Percentiles rank a stretch among this genome's conserved stretches.
Conservation (phyloP, 2,329 filamentous ascomycete genomes). For the Aspergillus novoparasiticus region DNA sequence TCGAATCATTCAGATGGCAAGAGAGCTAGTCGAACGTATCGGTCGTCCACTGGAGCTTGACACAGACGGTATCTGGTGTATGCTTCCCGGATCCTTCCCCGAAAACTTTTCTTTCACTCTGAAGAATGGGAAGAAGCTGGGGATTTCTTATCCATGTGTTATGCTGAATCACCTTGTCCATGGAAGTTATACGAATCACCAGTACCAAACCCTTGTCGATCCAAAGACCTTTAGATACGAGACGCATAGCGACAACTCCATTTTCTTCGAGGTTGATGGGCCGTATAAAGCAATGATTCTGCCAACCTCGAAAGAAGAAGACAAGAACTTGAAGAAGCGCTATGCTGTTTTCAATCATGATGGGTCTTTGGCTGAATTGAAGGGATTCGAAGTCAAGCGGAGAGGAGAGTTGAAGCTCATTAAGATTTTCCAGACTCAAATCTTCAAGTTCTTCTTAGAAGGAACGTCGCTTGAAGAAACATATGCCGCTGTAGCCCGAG, state of each 20-base stretch:
- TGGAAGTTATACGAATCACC: slow-evolving; percentile 91
- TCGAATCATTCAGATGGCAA: slow-evolving; percentile 93
- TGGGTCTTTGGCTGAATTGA: slow-evolving; percentile 89
- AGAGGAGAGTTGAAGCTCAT: slow-evolving; percentile 98
- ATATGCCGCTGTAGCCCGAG: slow-evolving; percentile 87
- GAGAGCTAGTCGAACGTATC: slow-evolving; percentile 88
- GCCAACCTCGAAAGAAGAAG: slow-evolving; percentile 96
- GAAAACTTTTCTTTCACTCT: slow-evolving; percentile 95
- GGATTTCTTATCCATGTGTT: slow-evolving; percentile 97
- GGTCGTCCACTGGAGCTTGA: slow-evolving; percentile 92
- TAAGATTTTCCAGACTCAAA: slow-evolving; percentile 99
- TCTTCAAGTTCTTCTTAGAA: slow-evolving; percentile 99
- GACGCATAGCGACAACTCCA: slow-evolving; percentile 97
- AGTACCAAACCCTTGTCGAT: slow-evolving; percentile 90
- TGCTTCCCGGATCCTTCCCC: slow-evolving; percentile 92
- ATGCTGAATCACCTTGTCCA: slow-evolving; percentile 99
- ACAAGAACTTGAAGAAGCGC: slow-evolving; percentile 99
- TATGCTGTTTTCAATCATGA: slow-evolving; percentile 99
- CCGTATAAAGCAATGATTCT: slow-evolving; percentile 97
- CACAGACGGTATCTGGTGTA: slow-evolving; percentile 99
- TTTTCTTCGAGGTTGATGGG: slow-evolving; percentile 98
- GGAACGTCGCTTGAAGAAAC: slow-evolving; percentile 84
- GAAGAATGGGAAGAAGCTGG: slow-evolving; percentile 92
- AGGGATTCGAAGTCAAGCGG: slow-evolving; percentile 96
- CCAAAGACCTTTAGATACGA: slow-evolving; percentile 82